Evolutionary conservation across 2,329 filamentous ascomycete species (phyloP).

Genomic region (Arthrobotrys sinensis): DNA sequence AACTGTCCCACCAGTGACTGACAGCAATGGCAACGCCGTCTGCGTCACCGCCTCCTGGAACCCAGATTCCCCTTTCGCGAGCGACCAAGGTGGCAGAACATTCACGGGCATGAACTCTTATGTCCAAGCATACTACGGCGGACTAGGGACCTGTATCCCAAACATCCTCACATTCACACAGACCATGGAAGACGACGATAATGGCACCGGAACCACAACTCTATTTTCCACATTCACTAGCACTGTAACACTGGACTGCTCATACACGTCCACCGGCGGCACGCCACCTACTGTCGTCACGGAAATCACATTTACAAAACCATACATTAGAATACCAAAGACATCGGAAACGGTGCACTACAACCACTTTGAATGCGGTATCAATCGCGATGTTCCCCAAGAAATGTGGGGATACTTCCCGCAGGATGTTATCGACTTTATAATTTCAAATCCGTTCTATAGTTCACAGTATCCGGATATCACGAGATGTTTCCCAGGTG

Average conservation of each 20-base stretch:
- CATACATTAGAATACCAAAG: slow-evolving; percentile 17
- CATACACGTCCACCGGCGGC: slow-evolving; percentile 2
- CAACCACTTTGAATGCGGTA: not conserved
- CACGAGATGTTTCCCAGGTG: slow-evolving; percentile 23
- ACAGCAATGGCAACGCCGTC: slow-evolving; percentile 14
- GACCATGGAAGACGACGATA: slow-evolving; percentile 7
- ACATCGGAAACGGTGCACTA: slow-evolving; percentile 11
- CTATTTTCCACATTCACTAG: not conserved
- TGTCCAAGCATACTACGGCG: slow-evolving; percentile 31
- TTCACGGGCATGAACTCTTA: slow-evolving; percentile 35
- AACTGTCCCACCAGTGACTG: slow-evolving; percentile 19
- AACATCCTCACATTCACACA: not conserved
- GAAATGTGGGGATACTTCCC: slow-evolving; percentile 36
- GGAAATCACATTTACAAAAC: slow-evolving; percentile 22
- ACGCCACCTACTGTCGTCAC: slow-evolving; percentile 18
- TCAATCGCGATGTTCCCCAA: not conserved
- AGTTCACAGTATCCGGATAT: slow-evolving; percentile 34
- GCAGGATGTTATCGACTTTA: slow-evolving; percentile 31
- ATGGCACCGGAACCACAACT: slow-evolving; percentile 4
- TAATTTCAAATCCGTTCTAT: slow-evolving; percentile 11
- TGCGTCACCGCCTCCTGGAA: slow-evolving; percentile 23
- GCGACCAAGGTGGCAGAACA: not conserved
- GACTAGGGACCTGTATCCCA: not conserved
- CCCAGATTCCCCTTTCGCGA: not conserved
- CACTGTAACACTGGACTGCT: not conserved